phyloP scores from a whole-genome alignment of 345 rosid genomes.

The Salix udensis region DNA sequence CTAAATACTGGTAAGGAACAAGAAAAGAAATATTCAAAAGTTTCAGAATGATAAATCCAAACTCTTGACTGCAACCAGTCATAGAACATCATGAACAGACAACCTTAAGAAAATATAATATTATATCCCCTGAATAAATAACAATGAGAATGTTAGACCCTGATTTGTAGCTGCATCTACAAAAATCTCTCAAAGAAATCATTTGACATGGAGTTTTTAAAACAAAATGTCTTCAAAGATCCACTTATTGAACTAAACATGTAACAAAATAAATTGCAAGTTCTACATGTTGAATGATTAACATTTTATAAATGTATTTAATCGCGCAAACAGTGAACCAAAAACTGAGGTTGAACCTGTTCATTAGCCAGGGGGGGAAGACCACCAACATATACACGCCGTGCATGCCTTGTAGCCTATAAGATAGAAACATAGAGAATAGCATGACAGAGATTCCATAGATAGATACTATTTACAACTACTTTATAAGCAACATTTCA shows the following conservation, averaged over 20 bases:
- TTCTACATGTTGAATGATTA: neutral
- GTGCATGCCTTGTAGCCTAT: conserved; percentile 23
- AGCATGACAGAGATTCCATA: neutral
- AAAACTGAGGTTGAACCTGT: conserved; percentile 7
- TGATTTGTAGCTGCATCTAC: neutral
- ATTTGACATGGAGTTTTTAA: neutral
- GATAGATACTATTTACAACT: neutral
- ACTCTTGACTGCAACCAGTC: neutral
- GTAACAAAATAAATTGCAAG: neutral
- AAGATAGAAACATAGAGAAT: neutral
- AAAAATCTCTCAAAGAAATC: neutral
- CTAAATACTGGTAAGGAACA: neutral
- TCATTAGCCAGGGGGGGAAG: conserved; percentile 20
- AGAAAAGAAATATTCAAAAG: neutral
- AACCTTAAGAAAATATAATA: neutral
- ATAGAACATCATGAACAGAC: neutral
- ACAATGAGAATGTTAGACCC: neutral
- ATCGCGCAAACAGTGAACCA: neutral
- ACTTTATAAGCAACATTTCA: neutral
- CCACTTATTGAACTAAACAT: neutral
- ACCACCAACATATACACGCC: conserved; percentile 24
- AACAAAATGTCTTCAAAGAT: neutral
- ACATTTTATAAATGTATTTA: neutral
- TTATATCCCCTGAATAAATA: neutral
- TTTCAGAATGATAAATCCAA: neutral